phyloP scores from a whole-genome alignment of 352 stramenopile species.

The Phytophthora tubulina region DNA sequence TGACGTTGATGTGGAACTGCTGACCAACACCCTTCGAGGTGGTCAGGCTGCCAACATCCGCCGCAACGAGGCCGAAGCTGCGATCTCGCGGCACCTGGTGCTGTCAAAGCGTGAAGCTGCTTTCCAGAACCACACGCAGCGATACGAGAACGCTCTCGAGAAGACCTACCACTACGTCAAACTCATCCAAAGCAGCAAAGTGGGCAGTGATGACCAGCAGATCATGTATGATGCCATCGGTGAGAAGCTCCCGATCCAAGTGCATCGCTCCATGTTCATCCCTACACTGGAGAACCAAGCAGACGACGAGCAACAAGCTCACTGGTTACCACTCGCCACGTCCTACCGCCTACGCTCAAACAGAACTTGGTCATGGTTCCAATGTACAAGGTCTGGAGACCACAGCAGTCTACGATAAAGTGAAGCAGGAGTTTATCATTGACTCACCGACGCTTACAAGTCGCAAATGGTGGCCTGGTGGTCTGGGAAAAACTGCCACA shows the following conservation, averaged over 20 bases:
- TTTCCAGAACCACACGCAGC: constrained; percentile 25
- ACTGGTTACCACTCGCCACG: constrained; percentile 21
- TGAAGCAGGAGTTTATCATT: constrained; percentile 92
- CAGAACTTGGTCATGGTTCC: constrained; percentile 22
- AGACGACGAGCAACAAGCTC: constrained; percentile 24
- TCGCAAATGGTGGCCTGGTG: constrained; percentile 94
- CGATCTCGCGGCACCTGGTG: constrained; percentile 16
- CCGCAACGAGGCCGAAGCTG: constrained; percentile 23
- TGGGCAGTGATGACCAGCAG: constrained; percentile 23
- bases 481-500: constrained; percentile 22
- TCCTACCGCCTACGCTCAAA: constrained; percentile 29
- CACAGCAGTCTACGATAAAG: constrained; percentile 60
- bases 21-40: constrained; percentile 26
- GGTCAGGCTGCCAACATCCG: constrained; percentile 21
- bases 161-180: constrained; percentile 29
- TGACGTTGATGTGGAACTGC: constrained; percentile 17
- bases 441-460: constrained; percentile 94
- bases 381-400: constrained; percentile 28
- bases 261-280: constrained; percentile 33
- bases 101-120: constrained; percentile 18
- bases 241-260: constrained; percentile 28
- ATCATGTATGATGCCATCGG: constrained; percentile 32
- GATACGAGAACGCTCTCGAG: constrained; percentile 8
- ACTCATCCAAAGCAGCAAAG: constrained; percentile 26
- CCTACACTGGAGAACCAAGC: constrained; percentile 27